phyloP scores from a whole-genome alignment of 345 rosid species.

The Dovyalis caffra region DNA sequence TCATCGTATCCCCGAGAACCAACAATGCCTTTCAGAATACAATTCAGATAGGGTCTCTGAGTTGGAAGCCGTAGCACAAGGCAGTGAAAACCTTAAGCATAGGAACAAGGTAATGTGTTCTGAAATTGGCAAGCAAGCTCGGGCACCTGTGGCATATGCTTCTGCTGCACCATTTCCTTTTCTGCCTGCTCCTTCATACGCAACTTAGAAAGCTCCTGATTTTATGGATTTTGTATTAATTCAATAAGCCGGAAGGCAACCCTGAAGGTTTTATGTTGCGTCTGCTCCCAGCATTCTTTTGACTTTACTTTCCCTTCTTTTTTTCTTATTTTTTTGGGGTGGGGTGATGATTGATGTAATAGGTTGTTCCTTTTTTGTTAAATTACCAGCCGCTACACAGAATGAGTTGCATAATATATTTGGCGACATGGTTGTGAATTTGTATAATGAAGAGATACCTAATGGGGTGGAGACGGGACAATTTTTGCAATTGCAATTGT shows the following conservation, averaged over 20 bases:
- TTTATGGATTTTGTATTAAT: background rate
- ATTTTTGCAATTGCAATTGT: no score
- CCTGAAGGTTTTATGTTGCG: background rate
- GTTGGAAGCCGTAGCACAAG: slow-evolving; percentile 15
- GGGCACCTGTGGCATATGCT: slow-evolving; percentile 80
- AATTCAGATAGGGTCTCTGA: slow-evolving; percentile 11
- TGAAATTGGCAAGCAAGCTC: slow-evolving; percentile 25
- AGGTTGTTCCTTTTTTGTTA: background rate
- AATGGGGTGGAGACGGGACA: no score
- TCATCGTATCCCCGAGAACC: slow-evolving; percentile 51
- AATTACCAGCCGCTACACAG: background rate
- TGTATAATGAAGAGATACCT: no score
- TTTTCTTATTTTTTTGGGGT: no score
- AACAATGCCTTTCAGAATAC: slow-evolving; percentile 29
- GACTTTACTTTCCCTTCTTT: background rate
- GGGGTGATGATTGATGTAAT: background rate
- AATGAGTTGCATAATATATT: background rate
- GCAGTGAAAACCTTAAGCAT: slow-evolving; percentile 11
- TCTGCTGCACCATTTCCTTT: slow-evolving; percentile 93
- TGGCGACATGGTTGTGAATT: background rate
- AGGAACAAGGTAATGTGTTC: slow-evolving; percentile 20
- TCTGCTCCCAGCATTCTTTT: background rate
- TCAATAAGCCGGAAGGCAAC: background rate
- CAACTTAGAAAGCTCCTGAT: background rate
- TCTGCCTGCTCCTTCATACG: slow-evolving; percentile 74